Evolutionary conservation across 176 grass and related monocot genomes (phyloP).

Genomic region (Avena sativa): DNA sequence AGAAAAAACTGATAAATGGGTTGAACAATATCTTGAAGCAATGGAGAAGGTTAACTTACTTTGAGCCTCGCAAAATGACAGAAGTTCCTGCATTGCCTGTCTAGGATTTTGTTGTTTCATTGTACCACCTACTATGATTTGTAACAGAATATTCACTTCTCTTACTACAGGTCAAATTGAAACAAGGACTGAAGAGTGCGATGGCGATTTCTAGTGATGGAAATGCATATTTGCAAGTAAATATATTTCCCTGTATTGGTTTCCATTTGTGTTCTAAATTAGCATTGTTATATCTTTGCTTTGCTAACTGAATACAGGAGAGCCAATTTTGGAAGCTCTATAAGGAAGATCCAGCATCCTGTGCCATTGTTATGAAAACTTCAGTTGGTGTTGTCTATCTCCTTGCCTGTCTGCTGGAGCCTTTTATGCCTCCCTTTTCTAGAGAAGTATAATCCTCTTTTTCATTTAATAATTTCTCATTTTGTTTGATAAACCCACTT

Average conservation of each 20-base stretch:
- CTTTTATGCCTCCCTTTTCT: constrained; percentile 94
- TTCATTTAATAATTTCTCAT: constrained; percentile 17
- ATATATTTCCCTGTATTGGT: constrained; percentile 1
- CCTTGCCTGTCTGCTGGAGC: constrained; percentile 86
- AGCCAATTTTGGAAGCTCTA: constrained; percentile 97
- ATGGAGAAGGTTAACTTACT: constrained; percentile 79
- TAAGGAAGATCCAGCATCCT: constrained; percentile 73
- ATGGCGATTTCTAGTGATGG: constrained; percentile 93
- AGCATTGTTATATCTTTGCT: background rate
- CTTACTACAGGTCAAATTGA: constrained; percentile 78
- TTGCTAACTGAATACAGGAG: constrained; percentile 60
- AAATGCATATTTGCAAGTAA: constrained; percentile 93
- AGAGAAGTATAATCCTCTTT: constrained; percentile 61
- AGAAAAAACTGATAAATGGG: constrained; percentile 78
- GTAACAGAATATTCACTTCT: constrained; percentile 26
- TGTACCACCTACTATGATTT: constrained; percentile 26
- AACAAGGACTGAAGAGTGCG: constrained; percentile 84
- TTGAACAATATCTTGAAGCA: constrained; percentile 87
- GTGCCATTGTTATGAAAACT: constrained; percentile 94
- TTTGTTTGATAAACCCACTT: background rate
- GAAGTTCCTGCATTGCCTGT: constrained; percentile 13
- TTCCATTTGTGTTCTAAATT: background rate
- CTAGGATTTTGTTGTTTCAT: constrained; percentile 5
- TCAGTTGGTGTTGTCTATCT: constrained; percentile 91
- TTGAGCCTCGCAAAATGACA: constrained; percentile 23